Evolutionary conservation across 495 filamentous ascomycete genomes (phyloP), one percentile per base, ranked within the genome.

Genomic region (Trypethelium eluteriae): DNA sequence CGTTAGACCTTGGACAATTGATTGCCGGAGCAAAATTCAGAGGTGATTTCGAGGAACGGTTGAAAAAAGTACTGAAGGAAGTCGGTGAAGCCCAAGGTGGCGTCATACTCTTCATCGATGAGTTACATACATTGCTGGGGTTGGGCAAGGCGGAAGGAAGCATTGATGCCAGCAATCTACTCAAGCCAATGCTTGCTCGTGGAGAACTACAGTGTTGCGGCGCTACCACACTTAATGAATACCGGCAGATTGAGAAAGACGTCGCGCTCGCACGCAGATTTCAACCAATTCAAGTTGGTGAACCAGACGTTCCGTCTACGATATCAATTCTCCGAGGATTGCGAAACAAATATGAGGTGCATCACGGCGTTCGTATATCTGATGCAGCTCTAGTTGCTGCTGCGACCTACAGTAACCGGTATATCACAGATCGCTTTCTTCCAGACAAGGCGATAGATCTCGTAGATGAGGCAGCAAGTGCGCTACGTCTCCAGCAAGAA

Each of bases 371-470:
- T 5, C 82, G 93, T 66, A 98, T 98, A 67, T 95, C 92, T 0
- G 94, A 98, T 73, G 89, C 86, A 32, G 93, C 94, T 12, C 81
- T 97, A 18, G 93, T 98, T 6, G 89, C 94, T 3, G 94, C 94
- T 18, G 93, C 94, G 9, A 89, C 89, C 0, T 89, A 93, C 75
- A 92, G 89, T 64, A 97, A 98, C 71, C 89, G 94, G 39, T 98
- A 98, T 72, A 94, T 98, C 69, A 96, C 91, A 53, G 93, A 97
- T 74, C 89, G 94, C 44, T 98, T 95, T 75, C 81, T 97, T 1
- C 93, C 94, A 1, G 93, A 97, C 76, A 97, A 98, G 73, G 94
- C 94, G 6, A 98, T 98, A 68, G 94, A 98, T 75, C 75, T 98
- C 62, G 91, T 98, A 69, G 94, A 98, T 73, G 94, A 98, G 77